Conservation (phyloP, 176 grass and related monocot species). For the Zizania latifolia region DNA sequence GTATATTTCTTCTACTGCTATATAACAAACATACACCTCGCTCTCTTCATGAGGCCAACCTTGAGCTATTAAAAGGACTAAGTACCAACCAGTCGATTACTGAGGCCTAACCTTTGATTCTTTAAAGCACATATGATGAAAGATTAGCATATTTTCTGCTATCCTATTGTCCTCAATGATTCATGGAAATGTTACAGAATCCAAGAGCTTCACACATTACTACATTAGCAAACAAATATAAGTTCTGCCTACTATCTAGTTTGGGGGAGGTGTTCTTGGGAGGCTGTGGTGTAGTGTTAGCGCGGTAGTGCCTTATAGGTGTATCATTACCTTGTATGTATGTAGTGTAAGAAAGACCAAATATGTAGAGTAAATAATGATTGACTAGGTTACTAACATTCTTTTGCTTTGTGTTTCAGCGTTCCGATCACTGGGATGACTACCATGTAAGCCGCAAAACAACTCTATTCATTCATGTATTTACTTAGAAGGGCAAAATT, state of each 20-base stretch:
- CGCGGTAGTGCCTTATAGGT: background rate
- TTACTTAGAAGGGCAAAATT: background rate
- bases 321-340: no score
- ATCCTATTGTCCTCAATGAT: background rate
- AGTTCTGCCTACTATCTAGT: background rate
- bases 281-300: background rate
- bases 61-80: background rate
- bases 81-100: background rate
- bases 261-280: background rate
- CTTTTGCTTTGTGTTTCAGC: constrained; percentile 41
- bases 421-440: constrained; percentile 74
- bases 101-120: background rate
- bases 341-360: background rate
- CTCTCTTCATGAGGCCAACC: background rate
- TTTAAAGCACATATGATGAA: background rate
- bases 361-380: background rate
- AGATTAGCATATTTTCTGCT: background rate
- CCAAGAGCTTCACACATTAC: background rate
- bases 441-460: constrained; percentile 78
- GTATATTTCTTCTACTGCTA: constrained; percentile 31
- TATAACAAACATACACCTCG: background rate
- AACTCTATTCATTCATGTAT: background rate
- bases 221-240: background rate
- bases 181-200: constrained; percentile 7
- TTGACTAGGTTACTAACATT: constrained; percentile 1